Evolutionary conservation across 257 asterid genomes (phyloP), one percentile per base, ranked within the genome.

Genomic region (Nicotiana benthamiana): DNA sequence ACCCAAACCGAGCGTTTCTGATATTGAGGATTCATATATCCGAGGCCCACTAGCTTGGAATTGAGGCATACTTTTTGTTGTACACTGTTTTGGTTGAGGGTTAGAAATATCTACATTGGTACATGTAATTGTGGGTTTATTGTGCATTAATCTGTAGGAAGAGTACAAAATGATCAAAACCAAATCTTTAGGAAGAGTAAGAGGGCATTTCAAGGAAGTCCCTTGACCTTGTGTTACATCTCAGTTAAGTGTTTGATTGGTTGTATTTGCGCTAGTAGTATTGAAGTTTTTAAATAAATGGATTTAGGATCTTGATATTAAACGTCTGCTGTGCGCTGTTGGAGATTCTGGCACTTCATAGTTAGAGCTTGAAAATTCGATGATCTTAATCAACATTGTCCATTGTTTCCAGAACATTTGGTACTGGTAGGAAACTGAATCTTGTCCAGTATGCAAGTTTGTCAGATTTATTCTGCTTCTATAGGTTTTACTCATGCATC

Each of bases 191-290:
- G 77, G 77, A 70, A 43, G 57, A 68, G 54, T 10, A 36, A 4
- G 36, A 68, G 43, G 54, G 32, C 32, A 36, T 40, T 20, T 40
- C 76, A 40, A 68, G 77, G 56, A 68, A 68, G 77, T 68, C 32
- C 56, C 56, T 68, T 68, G 77, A 68, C 32, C 77, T 68, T 36
- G 77, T 68, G n/a, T 2, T 70, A 70, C 59, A 70, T 70, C 77
- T 70, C 32, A 20, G 34, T 18, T 12, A 70, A 40, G 32, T 3
- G 13, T 22, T 40, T 70, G 77, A 43, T 70, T 22, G 36, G 77
- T 22, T 12, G 54, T 11, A 51, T n/a, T n/a, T n/a, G n/a, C n/a
- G n/a, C n/a, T n/a, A n/a, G n/a, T n/a, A n/a, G n/a, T n/a, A 40
- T 51, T 13, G 54, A 2, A 51, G 54, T 12, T 20, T 11, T 68